Percentiles rank a stretch among this genome's conserved stretches.
Conservation (phyloP, 352 stramenopile genomes). For the Phytophthora brassicae region DNA sequence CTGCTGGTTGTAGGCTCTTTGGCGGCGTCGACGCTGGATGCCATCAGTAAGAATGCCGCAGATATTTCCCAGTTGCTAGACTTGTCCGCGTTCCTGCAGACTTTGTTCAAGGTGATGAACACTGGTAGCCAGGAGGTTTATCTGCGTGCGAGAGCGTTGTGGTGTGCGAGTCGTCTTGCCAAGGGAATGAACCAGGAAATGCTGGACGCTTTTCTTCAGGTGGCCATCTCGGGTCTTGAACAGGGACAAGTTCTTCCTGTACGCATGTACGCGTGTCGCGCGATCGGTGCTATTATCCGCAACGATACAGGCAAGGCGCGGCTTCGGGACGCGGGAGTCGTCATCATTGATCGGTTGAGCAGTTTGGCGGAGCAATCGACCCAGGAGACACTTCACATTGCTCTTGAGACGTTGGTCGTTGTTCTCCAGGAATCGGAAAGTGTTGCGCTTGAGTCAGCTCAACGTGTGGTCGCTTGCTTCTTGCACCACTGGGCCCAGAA, state of each 20-base stretch:
- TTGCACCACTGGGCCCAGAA: slow-evolving; percentile 67
- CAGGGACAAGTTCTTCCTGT: slow-evolving; percentile 71
- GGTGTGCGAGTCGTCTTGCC: slow-evolving; percentile 76
- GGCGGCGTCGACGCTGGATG: slow-evolving; percentile 56
- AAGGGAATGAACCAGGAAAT: slow-evolving; percentile 74
- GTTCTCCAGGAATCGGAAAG: slow-evolving; percentile 60
- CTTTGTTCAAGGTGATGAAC: slow-evolving; percentile 81
- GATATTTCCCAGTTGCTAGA: slow-evolving; percentile 57
- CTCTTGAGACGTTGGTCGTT: slow-evolving; percentile 74
- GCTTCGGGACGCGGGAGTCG: slow-evolving; percentile 46
- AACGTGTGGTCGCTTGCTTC: slow-evolving; percentile 59
- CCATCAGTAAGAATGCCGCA: slow-evolving; percentile 50
- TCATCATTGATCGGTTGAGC: slow-evolving; percentile 63
- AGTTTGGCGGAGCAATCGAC: slow-evolving; percentile 59
- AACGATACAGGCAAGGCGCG: slow-evolving; percentile 60
- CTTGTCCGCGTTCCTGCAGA: slow-evolving; percentile 66
- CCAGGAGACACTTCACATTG: slow-evolving; percentile 77
- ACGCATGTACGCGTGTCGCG: slow-evolving; percentile 77
- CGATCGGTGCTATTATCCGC: slow-evolving; percentile 68
- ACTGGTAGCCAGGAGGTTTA: slow-evolving; percentile 65
- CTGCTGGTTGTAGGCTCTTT: slow-evolving; percentile 71
- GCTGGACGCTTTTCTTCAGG: slow-evolving; percentile 68
- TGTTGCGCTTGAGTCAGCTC: slow-evolving; percentile 40
- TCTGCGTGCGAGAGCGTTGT: slow-evolving; percentile 72
- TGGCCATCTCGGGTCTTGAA: slow-evolving; percentile 75